Evolutionary conservation across 2,329 filamentous ascomycete species (phyloP), one percentile per base, ranked within the genome.

Genomic region (Alternaria longipes): DNA sequence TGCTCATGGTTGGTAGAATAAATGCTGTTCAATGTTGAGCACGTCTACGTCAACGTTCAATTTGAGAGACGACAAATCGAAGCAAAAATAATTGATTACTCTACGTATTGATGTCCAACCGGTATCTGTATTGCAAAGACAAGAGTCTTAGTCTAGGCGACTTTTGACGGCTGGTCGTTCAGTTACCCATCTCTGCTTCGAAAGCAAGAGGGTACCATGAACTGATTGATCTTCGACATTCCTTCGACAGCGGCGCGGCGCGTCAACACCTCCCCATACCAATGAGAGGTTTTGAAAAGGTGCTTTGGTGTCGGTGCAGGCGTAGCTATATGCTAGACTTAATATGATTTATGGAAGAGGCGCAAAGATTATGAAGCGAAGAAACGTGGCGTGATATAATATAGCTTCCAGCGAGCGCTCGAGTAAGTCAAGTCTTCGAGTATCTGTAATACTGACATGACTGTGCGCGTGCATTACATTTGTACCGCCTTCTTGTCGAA

Each of bases 81-180:
- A 36, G 30, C 18, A n/a, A n/a, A 7, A n/a, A 36, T 5, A 4
- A 24, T 7, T 22, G 8, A 44, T 50, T 50, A 18, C 42, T 38
- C 49, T 54, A 41, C 52, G 24, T 40, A 28, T 14, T 4, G 26
- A 68, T 76, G 70, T 77, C 64, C 68, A 65, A 63, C 71, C 72
- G 72, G 73, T 70, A 75, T 78, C 74, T 77, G 75, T 78, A 73
- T 73, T 70, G 72, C 74, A 66, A 67, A 72, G 73, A 71, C 73
- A 77, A 60, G 65, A 71, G 52, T 75, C 73, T 75, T 47, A 42
- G 72, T 73, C 70, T 69, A 69, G 60, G 72, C 74, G 58, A 76
- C 74, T 78, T 74, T 74, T 69, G 7, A 68, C 72, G 68, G 66
- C 60, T 67, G 64, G 53, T 54, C 50, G 59, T 54, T 50, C 54